Conservation (phyloP, 305 asterid genomes). For the Solanum hybrid region DNA sequence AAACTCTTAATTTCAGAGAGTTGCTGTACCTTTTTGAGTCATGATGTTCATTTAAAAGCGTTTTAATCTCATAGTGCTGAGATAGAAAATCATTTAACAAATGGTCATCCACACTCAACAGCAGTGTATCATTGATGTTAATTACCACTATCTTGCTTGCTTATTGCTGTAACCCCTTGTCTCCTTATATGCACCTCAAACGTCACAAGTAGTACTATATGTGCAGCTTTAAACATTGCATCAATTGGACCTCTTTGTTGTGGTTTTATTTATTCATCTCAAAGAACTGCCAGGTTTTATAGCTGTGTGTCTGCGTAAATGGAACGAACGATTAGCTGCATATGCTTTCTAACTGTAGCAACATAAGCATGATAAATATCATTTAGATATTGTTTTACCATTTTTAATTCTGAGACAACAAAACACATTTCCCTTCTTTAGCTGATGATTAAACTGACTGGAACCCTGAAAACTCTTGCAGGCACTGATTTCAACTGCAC, state of each 20-base stretch:
- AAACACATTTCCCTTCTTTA: background rate
- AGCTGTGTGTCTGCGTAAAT: background rate
- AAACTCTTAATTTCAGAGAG: background rate
- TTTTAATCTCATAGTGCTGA: background rate
- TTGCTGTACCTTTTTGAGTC: background rate
- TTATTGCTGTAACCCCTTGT: background rate
- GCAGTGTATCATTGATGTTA: background rate
- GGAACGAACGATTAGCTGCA: background rate
- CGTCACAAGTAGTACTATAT: background rate
- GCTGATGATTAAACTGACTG: constrained; percentile 2
- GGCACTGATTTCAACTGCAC: constrained; percentile 45
- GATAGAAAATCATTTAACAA: background rate
- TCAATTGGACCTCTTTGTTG: background rate
- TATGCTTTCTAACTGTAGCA: background rate
- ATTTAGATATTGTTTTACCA: background rate
- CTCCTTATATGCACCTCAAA: background rate
- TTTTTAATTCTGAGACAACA: background rate
- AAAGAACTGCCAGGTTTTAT: background rate
- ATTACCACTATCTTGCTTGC: background rate
- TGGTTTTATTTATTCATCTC: background rate
- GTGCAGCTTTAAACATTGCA: background rate
- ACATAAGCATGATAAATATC: background rate
- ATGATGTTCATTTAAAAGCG: background rate
- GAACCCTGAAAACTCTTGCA: constrained; percentile 26
- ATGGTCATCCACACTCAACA: background rate